Evolutionary conservation across 768 basidiomycete genomes (phyloP), one percentile per base, ranked within the genome.

Genomic region (Lactifluus volemus): DNA sequence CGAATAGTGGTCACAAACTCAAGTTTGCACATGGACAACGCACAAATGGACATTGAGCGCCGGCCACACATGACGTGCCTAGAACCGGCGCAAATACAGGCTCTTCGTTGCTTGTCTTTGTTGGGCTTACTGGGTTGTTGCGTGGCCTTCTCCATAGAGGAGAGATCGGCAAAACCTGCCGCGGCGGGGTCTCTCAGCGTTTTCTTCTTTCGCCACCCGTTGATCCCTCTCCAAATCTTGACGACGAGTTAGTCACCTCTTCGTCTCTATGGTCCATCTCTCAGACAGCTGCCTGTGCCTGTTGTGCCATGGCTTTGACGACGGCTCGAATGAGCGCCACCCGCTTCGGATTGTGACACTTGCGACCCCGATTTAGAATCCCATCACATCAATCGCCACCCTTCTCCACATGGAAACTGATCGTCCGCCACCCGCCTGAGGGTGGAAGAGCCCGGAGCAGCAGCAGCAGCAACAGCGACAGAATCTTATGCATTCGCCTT

Each of bases 51-150:
- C 65, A 73, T 60, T 73, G 72, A 56, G 75, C 55, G 6, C 79
- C 83, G 0, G 92, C 91, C 50, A 91, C 73, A 25, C 25, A 25
- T 25, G 25, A 56, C 92, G 75, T 19, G 90, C 87, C 86, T 84
- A 92, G 70, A 89, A 93, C 76, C 3, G 63, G 69, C 17, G 73
- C 72, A 6, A 59, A 39, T 17, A 5, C 38, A 21, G 62, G 59
- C 4, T 53, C 57, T 29, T 41, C 67, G 34, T 14, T 25, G 21
- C n/a, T 53, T 44, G 25, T 25, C 25, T 25, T 25, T 25, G 32
- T 41, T 42, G 3, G 32, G 45, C 47, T 63, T 57, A 19, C 47
- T 32, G n/a, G 29, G 4, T 11, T 36, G 14, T n/a, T 29, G 10
- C 29, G 10, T 15, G 38, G 14, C 15, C 50, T 53, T 62, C 30